These are phyloP conservation scores for Boletellus sp. DNA, from an alignment of 1,284 basidiomycete genomes.

Conservation along the genomic window DNA sequence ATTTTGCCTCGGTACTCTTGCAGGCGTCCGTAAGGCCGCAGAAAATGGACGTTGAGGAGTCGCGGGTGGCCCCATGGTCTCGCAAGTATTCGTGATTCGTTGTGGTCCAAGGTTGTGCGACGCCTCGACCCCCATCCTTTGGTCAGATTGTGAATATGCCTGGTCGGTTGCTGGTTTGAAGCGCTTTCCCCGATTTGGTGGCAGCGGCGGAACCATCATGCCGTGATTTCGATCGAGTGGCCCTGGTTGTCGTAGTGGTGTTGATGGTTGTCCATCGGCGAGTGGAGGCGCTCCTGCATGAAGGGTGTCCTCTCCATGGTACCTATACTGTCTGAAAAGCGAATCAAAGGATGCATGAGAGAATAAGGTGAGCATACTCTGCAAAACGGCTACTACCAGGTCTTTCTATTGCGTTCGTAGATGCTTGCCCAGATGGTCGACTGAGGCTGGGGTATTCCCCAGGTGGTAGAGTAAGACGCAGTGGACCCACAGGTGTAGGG, in stretches of 20 bases:
- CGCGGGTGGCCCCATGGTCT: constrained; percentile 26
- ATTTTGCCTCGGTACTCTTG: constrained; percentile 16
- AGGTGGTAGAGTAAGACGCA: constrained; percentile 56
- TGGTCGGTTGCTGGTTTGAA: constrained; percentile 26
- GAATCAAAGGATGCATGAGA: constrained; percentile 13
- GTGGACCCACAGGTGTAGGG: constrained; percentile 48
- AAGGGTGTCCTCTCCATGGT: constrained; percentile 43
- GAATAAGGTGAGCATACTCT: constrained; percentile 37
- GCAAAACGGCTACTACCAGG: constrained; percentile 48
- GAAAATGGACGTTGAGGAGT: constrained; percentile 33
- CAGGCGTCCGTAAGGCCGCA: constrained; percentile 18
- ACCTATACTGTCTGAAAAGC: constrained; percentile 55
- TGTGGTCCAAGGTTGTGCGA: constrained; percentile 9
- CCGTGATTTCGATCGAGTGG: constrained; percentile 11
- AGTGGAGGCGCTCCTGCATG: constrained; percentile 35
- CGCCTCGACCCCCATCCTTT: constrained; percentile 8
- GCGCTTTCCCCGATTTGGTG: constrained; percentile 18
- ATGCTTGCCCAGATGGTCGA: constrained; percentile 24
- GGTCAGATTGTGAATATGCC: constrained; percentile 6
- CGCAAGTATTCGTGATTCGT: constrained; percentile 9
- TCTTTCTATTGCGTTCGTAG: constrained; percentile 26
- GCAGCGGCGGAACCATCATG: constrained; percentile 27
- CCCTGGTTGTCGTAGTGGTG: constrained; percentile 22
- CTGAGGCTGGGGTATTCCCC: constrained; percentile 48
- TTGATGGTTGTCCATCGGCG: constrained; percentile 37